Evolutionary conservation across 2,329 filamentous ascomycete genomes (phyloP).

Genomic region (Neonectria magnoliae): DNA sequence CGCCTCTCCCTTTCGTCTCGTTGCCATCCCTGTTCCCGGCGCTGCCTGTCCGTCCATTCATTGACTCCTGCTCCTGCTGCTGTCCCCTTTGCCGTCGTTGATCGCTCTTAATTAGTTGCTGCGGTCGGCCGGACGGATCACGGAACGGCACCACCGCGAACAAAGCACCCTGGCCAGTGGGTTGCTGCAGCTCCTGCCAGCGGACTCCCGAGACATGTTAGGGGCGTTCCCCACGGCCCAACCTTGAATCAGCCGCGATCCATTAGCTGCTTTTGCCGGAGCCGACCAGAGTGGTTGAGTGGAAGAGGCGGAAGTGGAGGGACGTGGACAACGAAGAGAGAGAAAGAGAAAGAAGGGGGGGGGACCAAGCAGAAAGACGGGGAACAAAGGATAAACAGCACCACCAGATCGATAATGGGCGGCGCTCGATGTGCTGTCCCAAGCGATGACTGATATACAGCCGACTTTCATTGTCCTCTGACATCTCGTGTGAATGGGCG

Average conservation of each 20-base stretch:
- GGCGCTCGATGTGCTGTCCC: conserved; percentile 28
- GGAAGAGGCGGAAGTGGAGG: conserved; percentile 5
- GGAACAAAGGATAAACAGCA: conserved; percentile 27
- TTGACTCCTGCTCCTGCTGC: neutral
- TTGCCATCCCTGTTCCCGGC: neutral
- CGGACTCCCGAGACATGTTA: conserved; percentile 43
- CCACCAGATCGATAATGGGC: conserved; percentile 34
- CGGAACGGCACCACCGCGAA: conserved; percentile 36
- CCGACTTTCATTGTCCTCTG: conserved; percentile 40
- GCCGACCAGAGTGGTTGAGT: neutral
- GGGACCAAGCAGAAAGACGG: conserved; percentile 15
- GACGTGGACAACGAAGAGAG: neutral
- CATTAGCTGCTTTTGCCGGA: neutral
- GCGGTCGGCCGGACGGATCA: conserved; percentile 29
- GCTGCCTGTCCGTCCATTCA: conserved; percentile 4
- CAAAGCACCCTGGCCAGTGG: conserved; percentile 34
- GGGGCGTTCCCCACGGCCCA: conserved; percentile 26
- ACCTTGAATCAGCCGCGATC: conserved; percentile 10
- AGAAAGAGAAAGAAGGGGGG: conserved; percentile 7
- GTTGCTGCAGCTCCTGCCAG: conserved; percentile 22
- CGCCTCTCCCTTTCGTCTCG: neutral
- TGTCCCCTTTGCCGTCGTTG: conserved; percentile 6
- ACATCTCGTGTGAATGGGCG: conserved; percentile 34
- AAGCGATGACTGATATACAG: conserved; percentile 28
- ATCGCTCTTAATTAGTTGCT: conserved; percentile 15